Evolutionary conservation across 345 rosid species (phyloP).

Genomic region (Acer campestre): DNA sequence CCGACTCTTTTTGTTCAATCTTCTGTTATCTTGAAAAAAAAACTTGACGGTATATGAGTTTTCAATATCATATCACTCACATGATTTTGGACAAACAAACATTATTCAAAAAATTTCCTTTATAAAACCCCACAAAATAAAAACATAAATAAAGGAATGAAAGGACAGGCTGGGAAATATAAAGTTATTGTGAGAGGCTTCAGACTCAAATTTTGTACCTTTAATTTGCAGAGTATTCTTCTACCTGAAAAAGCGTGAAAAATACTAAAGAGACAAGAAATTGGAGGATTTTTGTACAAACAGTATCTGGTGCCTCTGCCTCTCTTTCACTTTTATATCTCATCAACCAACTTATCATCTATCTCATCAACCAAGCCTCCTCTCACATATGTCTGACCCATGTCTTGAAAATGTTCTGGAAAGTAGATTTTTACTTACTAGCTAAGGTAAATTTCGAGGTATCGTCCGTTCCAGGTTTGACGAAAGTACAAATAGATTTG

Average conservation of each 20-base stretch:
- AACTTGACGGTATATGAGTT: not conserved
- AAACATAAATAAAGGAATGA: not conserved
- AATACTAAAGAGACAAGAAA: slow-evolving; percentile 1
- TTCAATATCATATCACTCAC: too few species aligned
- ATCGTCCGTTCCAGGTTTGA: not conserved
- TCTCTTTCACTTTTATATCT: slow-evolving; percentile 23
- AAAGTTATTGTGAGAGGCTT: not conserved
- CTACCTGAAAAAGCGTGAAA: slow-evolving; percentile 22
- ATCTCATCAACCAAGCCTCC: not conserved
- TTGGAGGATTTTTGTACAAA: slow-evolving; percentile 22
- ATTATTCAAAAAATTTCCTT: not conserved
- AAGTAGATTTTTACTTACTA: not conserved
- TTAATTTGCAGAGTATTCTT: slow-evolving; percentile 2
- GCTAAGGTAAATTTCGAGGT: not conserved
- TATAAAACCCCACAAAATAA: not conserved
- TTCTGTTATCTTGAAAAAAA: not conserved
- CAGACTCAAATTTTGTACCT: not conserved
- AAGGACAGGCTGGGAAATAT: not conserved
- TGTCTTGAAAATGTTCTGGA: too few species aligned
- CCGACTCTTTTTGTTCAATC: not conserved
- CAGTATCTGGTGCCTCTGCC: slow-evolving; percentile 32
- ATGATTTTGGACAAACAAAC: too few species aligned
- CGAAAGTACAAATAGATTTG: not conserved
- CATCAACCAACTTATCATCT: slow-evolving; percentile 15
- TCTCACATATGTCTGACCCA: slow-evolving; percentile 5